Evolutionary conservation across 306 rosid genomes (phyloP), one percentile per base, ranked within the genome.

Genomic region (Prosopis cineraria): DNA sequence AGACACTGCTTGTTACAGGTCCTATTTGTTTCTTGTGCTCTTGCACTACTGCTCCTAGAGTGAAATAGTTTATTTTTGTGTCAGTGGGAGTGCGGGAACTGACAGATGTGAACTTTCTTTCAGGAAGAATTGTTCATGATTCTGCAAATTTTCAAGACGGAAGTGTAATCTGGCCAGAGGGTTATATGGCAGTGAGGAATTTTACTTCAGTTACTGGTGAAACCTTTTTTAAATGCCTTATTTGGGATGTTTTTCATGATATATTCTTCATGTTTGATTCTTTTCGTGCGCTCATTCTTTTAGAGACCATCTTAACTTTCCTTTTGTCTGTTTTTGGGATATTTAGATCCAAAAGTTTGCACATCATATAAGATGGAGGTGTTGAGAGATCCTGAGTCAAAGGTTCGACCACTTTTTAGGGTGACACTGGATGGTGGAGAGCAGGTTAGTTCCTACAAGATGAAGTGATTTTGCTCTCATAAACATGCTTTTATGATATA

Each of bases 321-420:
- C 41, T 24, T 36, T 43, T 44, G 60, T 67, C 69, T 68, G 50
- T 36, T 19, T 56, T 79, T 80, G 76, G 72, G 58, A 76, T 79
- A 76, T 84, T 76, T 81, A 95, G 98, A 89, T 77, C 91, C 89
- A 11, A 79, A 84, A 80, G 78, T 52, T 39, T 72, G 78, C 73
- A 59, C 93, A 24, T 73, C 77, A 25, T 95, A 95, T 72, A 92
- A 85, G 89, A 92, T 95, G 98, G 98, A 95, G 87, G 98, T 92
- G 64, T 72, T 91, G 89, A 89, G 98, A 84, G 98, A 95, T 82
- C 84, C 90, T 36, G 97, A 95, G 65, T 83, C 89, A 78, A 90
- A 91, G 82, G 55, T 76, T 85, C 88, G 88, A 82, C 98, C 98
- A 37, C 75, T 95, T 34, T 95, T 95, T 81, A 91, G 90, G 81